phyloP scores from a whole-genome alignment of 139 green algal genomes.

The Coelastrella sp. region DNA sequence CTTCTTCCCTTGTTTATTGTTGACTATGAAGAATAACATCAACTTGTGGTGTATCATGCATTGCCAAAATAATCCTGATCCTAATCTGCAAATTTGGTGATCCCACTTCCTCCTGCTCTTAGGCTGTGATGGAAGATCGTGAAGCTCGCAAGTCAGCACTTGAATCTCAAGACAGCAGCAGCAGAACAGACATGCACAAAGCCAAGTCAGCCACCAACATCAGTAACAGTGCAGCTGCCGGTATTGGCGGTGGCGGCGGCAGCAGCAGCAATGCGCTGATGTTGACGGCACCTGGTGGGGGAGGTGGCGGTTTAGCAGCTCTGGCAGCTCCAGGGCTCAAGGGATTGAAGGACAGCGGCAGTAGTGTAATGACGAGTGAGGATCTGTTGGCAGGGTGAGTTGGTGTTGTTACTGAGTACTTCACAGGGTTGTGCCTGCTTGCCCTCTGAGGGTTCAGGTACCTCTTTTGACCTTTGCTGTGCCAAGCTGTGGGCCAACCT shows the following conservation, averaged over 20 bases:
- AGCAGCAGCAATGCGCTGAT: neutral
- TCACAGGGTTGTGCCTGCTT: neutral
- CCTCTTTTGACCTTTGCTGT: no score
- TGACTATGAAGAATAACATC: no score
- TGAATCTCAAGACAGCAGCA: neutral
- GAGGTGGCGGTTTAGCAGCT: neutral
- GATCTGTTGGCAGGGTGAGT: conserved; percentile 38
- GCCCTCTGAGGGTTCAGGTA: neutral
- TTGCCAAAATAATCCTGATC: no score
- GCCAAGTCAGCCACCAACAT: conserved; percentile 42
- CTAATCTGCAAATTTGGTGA: no score
- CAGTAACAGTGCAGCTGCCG: neutral
- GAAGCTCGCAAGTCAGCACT: conserved; percentile 3
- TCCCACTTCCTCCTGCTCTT: no score
- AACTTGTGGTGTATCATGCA: no score
- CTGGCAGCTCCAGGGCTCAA: conserved; percentile 27
- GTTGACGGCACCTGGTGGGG: neutral
- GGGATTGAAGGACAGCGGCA: conserved; percentile 15
- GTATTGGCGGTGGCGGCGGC: neutral
- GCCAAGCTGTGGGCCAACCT: no score
- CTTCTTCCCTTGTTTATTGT: no score
- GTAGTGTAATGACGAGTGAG: neutral
- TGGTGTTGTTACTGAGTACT: no score
- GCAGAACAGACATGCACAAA: conserved; percentile 4
- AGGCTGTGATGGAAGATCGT: conserved; percentile 36